A percentile compares a stretch with the other conserved stretches of the same genome.
These are phyloP conservation scores for Xylaria sp. DNA, from an alignment of 495 filamentous ascomycete species.

Conservation along the genomic window DNA sequence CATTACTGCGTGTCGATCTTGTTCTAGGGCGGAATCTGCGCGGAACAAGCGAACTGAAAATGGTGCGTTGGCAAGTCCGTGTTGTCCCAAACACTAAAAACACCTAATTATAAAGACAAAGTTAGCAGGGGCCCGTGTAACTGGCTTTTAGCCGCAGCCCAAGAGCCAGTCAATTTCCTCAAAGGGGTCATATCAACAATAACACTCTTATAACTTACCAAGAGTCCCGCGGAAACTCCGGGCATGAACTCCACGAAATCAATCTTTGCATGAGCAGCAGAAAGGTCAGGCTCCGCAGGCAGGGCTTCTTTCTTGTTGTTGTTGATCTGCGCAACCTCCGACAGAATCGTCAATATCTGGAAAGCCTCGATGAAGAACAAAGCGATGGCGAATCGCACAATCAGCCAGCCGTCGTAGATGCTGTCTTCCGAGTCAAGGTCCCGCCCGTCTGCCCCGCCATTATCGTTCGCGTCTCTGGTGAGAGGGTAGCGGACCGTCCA, in stretches of 20 bases:
- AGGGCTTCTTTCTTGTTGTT: slow-evolving; percentile 45
- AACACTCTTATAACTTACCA: slow-evolving; percentile 32
- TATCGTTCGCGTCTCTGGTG: slow-evolving; percentile 21
- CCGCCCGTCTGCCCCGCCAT: slow-evolving; percentile 28
- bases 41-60: slow-evolving; percentile 32
- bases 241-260: slow-evolving; percentile 55
- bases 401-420: slow-evolving; percentile 57
- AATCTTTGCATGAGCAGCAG: slow-evolving; percentile 38
- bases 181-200: background rate
- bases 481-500: slow-evolving; percentile 47
- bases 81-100: slow-evolving; percentile 55
- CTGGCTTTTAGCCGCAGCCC: background rate
- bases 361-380: slow-evolving; percentile 54
- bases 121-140: background rate
- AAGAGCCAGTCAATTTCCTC: background rate
- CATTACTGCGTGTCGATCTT: background rate
- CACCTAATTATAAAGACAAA: slow-evolving; percentile 21
- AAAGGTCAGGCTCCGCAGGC: slow-evolving; percentile 44
- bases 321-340: slow-evolving; percentile 46
- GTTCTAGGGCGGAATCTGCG: slow-evolving; percentile 24
- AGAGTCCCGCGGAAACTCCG: slow-evolving; percentile 47
- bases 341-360: slow-evolving; percentile 51
- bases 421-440: slow-evolving; percentile 29
- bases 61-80: slow-evolving; percentile 40
- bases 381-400: slow-evolving; percentile 54